Evolutionary conservation across 1,284 basidiomycete species (phyloP).

Genomic region (Cutaneotrichosporon mucoides): DNA sequence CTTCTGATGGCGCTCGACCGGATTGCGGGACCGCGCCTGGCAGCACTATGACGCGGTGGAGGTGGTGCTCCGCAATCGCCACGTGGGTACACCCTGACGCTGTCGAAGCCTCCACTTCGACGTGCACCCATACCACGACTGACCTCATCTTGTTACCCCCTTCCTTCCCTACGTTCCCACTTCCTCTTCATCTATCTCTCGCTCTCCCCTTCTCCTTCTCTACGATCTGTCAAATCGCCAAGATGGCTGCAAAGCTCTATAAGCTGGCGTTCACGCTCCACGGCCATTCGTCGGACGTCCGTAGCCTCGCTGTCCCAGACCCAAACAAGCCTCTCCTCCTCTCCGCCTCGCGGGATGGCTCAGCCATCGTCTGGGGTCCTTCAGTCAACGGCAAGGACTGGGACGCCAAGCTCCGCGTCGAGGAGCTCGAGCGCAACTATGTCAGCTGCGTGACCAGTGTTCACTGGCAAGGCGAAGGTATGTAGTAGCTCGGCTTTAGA

Average conservation of each 20-base stretch:
- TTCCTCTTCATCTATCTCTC: neutral
- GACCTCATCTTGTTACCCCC: too few relatives aligned
- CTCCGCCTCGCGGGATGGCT: slow-evolving; percentile 84
- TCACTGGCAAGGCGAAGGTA: slow-evolving; percentile 33
- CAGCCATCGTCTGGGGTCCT: slow-evolving; percentile 77
- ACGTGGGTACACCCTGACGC: too few relatives aligned
- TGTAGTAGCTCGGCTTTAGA: slow-evolving; percentile 7
- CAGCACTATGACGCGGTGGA: too few relatives aligned
- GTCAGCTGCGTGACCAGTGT: slow-evolving; percentile 52
- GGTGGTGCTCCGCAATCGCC: too few relatives aligned
- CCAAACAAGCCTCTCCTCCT: slow-evolving; percentile 54
- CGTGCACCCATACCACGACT: too few relatives aligned
- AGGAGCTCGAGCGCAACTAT: slow-evolving; percentile 69
- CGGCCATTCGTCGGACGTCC: slow-evolving; percentile 48
- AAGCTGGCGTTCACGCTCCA: slow-evolving; percentile 73
- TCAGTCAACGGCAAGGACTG: slow-evolving; percentile 56
- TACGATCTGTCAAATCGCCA: neutral
- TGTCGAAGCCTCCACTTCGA: too few relatives aligned
- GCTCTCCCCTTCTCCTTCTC: neutral
- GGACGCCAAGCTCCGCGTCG: slow-evolving; percentile 72
- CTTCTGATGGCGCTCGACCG: too few relatives aligned
- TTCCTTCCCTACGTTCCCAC: neutral
- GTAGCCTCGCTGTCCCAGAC: slow-evolving; percentile 30
- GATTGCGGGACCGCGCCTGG: too few relatives aligned
- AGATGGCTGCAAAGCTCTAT: slow-evolving; percentile 50